phyloP scores from a whole-genome alignment of 164 flowering plant genomes.

The Chimonanthus praecox region DNA sequence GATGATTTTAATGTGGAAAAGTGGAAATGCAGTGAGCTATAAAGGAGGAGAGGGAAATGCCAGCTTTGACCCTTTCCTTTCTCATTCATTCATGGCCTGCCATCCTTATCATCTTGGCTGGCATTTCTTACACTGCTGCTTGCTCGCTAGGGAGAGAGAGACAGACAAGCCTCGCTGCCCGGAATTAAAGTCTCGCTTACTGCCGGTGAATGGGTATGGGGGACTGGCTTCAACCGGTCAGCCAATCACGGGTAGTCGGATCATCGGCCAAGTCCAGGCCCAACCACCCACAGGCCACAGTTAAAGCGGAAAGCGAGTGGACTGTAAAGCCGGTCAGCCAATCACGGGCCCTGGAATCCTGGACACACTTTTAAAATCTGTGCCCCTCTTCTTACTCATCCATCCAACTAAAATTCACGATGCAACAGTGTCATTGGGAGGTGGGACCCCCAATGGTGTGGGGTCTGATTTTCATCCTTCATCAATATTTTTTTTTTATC shows the following conservation, averaged over 20 bases:
- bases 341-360: too few species aligned
- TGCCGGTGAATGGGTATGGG: slow-evolving; percentile 11
- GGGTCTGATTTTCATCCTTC: too few species aligned
- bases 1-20: neutral
- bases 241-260: slow-evolving; percentile 37
- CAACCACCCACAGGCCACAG: neutral
- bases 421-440: too few species aligned
- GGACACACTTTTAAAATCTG: too few species aligned
- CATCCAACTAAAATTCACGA: too few species aligned
- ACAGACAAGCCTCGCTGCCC: neutral
- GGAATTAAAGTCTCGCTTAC: neutral
- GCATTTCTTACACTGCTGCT: neutral
- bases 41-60: slow-evolving; percentile 20
- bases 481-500: too few species aligned
- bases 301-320: slow-evolving; percentile 5
- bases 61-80: slow-evolving; percentile 53
- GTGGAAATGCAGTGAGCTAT: slow-evolving; percentile 1
- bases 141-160: neutral
- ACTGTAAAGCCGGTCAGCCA: too few species aligned
- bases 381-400: too few species aligned
- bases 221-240: slow-evolving; percentile 31
- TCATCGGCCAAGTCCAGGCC: slow-evolving; percentile 25
- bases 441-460: too few species aligned
- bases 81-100: slow-evolving; percentile 20
- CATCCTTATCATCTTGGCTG: too few species aligned